These are phyloP conservation scores for Trichoderma sp. DNA, from an alignment of 2,329 filamentous ascomycete species.

Conservation along the genomic window DNA sequence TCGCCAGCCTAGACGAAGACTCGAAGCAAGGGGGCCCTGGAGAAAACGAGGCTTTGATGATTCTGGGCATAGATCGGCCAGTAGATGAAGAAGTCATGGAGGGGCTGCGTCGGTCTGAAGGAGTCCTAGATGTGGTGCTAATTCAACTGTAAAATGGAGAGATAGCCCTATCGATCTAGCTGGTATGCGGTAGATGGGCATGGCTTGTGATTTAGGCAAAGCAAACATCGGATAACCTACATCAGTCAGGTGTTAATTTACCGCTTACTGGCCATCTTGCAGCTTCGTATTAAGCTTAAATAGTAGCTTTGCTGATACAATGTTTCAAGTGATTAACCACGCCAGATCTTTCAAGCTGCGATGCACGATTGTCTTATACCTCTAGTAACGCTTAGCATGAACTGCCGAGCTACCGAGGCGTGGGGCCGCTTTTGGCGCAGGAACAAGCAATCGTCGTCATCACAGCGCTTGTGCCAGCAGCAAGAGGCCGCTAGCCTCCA, in stretches of 20 bases:
- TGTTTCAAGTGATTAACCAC: not conserved
- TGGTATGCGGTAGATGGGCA: not conserved
- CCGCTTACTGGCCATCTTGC: not conserved
- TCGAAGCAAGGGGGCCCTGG: constrained; percentile 13
- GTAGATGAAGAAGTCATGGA: constrained; percentile 61
- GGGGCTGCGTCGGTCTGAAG: constrained; percentile 53
- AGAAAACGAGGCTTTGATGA: constrained; percentile 71
- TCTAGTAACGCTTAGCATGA: not conserved
- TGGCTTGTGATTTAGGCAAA: not conserved
- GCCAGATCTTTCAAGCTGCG: not conserved
- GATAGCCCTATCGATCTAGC: constrained; percentile 3
- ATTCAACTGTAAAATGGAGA: constrained; percentile 45
- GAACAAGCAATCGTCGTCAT: constrained; percentile 22
- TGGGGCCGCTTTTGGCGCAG: constrained; percentile 26
- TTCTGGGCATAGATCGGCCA: constrained; percentile 70
- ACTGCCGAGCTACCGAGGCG: constrained; percentile 9
- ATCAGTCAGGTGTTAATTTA: not conserved
- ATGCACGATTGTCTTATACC: not conserved
- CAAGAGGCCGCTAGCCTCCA: constrained; percentile 14
- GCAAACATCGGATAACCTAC: not conserved
- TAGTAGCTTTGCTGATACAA: not conserved
- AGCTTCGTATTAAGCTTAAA: not conserved
- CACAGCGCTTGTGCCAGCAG: not conserved
- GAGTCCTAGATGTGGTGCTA: constrained; percentile 60
- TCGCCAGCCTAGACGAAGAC: constrained; percentile 55